Evolutionary conservation across 306 rosid genomes (phyloP), one percentile per base, ranked within the genome.

Genomic region (Arachis hypogaea): DNA sequence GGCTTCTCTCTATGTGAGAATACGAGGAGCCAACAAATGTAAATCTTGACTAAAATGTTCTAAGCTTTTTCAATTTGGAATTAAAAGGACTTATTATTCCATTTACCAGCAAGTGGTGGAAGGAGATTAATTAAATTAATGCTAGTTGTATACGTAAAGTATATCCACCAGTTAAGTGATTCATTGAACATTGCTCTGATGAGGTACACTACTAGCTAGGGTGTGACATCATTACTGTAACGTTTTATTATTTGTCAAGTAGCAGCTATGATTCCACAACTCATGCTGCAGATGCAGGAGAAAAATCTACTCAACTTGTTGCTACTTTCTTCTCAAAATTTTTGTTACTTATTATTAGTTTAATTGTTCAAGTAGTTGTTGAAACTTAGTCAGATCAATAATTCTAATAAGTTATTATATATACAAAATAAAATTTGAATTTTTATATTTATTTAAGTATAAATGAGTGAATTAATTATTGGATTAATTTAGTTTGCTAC

Each of bases 131-230:
- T 78, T 83, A 75, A 83, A 83, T 42, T 45, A 83, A 61, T 66
- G 72, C 74, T 47, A 79, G 55, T 83, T 71, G 86, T 46, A 55
- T 72, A 75, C 66, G 60, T 40, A 78, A 75, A 78, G 69, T 70
- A 70, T 59, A 67, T 75, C 44, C 63, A 71, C 28, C 28, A 22
- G 65, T 51, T 60, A 70, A 33, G 7, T 42, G 73, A 42, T 83
- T 60, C 86, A 83, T 79, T 75, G 84, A 83, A 83, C 86, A 14
- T 66, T 61, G 69, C 52, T 66, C 18, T 59, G 22, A 45, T 60
- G 36, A 75, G 60, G 8, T 41, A 45, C 28, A 63, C 50, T 33
- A 33, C 38, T 33, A 33, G 4, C 38, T 75, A 41, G 29, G 66
- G 28, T 30, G 77, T 71, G 66, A 71, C 61, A 71, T 75, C 66